Evolutionary conservation across 306 rosid genomes (phyloP), one percentile per base, ranked within the genome.

Genomic region (Echinosophora koreensis): DNA sequence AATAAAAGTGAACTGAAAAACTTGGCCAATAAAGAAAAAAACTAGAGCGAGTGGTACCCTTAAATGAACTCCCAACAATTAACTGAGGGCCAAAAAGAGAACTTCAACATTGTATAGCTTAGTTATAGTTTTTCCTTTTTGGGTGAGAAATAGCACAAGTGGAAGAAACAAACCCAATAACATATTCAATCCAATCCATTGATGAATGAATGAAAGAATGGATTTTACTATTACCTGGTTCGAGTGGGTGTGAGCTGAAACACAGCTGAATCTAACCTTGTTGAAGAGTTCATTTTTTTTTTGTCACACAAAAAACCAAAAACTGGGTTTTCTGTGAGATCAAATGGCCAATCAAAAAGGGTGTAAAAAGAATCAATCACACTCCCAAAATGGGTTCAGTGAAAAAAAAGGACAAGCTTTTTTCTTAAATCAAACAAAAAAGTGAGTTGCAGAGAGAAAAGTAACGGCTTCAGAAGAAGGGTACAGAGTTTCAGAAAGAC

Each of bases 171-270:
- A 66, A 71, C 22, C 74, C 51, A 28, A 28, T 39, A 66, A 80
- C 73, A 46, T 42, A 57, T 63, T 13, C 35, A 37, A 46, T 46
- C n/a, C 51, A 51, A 44, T 12, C 69, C 38, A 87, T 56, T 71
- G 73, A 71, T 32, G 32, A 64, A 64, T 55, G 14, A 46, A 46
- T 49, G 14, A 44, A 44, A 22, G 22, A 22, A 22, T 46, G 49
- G 59, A 11, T 9, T 51, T 34, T 9, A 22, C 17, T 37, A 30
- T 10, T 44, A 84, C 99, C 99, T 92, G 47, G 99, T 96, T 84
- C 98, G 86, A 78, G 99, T 96, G 62, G 99, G 98, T 13, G 98
- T 91, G 86, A 96, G 97, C 82, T 92, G 99, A 87, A 96, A 96
- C 71, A 92, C 78, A 65, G 86, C 98, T 37, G 90, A 92, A 86